Conservation (phyloP, 2,329 filamentous ascomycete species). For the Fusarium sacchari region DNA sequence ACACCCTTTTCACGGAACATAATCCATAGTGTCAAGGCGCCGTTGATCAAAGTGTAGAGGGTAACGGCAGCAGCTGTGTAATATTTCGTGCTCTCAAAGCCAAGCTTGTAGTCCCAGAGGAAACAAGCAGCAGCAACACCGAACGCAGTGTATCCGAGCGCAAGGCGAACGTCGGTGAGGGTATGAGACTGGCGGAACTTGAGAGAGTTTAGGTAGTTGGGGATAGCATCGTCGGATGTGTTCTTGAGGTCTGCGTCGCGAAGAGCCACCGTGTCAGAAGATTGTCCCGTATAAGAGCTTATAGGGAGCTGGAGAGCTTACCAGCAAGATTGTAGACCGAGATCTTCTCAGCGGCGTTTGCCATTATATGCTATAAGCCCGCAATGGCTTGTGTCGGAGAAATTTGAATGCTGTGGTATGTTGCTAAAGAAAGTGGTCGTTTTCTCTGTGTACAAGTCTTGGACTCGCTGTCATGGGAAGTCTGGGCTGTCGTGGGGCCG, state of each 20-base stretch:
- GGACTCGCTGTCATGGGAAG: conserved; percentile 17
- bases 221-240: conserved; percentile 92
- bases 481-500: conserved; percentile 24
- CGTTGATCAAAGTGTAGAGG: conserved; percentile 82
- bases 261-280: conserved; percentile 45
- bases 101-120: conserved; percentile 89
- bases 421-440: conserved; percentile 1
- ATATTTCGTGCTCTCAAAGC: conserved; percentile 85
- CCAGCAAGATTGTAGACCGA: conserved; percentile 74
- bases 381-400: neutral
- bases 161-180: conserved; percentile 83
- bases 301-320: conserved; percentile 44
- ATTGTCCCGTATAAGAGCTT: neutral
- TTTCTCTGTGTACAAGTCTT: conserved; percentile 25
- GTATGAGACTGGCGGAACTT: conserved; percentile 84
- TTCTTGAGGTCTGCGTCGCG: conserved; percentile 84
- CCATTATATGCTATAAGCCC: conserved; percentile 43
- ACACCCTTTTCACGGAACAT: conserved; percentile 82
- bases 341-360: conserved; percentile 62
- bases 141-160: conserved; percentile 85
- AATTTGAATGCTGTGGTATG: conserved; percentile 5
- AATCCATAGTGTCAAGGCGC: conserved; percentile 83
- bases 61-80: conserved; percentile 84
- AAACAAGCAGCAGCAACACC: conserved; percentile 84
- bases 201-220: conserved; percentile 91